Percentiles rank a stretch among this genome's conserved stretches.
Conservation (phyloP, 129 eudicot species). For the Silybum marianum region DNA sequence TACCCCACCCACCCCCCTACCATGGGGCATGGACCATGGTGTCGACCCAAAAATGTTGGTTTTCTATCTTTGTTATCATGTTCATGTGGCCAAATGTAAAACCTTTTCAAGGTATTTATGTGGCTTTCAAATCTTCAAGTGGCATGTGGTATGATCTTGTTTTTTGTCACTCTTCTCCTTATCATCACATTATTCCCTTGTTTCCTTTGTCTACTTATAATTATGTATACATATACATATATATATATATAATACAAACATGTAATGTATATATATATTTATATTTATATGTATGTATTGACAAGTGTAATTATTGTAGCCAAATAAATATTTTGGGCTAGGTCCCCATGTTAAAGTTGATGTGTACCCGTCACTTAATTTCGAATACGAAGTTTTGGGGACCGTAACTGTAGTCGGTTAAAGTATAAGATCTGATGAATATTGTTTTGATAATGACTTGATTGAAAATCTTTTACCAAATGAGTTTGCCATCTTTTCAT, state of each 20-base stretch:
- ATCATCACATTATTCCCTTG: constrained; percentile 43
- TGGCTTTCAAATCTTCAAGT: constrained; percentile 39
- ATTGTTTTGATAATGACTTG: not conserved
- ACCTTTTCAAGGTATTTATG: constrained; percentile 44
- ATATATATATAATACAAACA: not conserved
- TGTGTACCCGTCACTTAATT: constrained; percentile 23
- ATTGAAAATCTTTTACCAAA: not conserved
- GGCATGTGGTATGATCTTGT: constrained; percentile 37
- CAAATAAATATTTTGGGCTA: constrained; percentile 24
- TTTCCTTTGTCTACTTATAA: constrained; percentile 37
- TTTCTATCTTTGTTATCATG: constrained; percentile 35
- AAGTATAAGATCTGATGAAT: not conserved
- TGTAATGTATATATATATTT: not conserved
- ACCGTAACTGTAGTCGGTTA: not conserved
- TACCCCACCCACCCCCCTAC: constrained; percentile 18
- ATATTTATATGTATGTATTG: constrained; percentile 15
- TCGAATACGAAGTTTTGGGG: constrained; percentile 8
- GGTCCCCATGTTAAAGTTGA: constrained; percentile 38
- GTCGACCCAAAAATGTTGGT: constrained; percentile 42
- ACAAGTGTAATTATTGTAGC: constrained; percentile 36
- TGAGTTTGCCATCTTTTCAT: not conserved
- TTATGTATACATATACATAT: not conserved
- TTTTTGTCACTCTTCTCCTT: constrained; percentile 37
- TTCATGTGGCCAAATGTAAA: constrained; percentile 35
- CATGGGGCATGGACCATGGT: constrained; percentile 38